Percentiles rank a stretch among this genome's conserved stretches.
phyloP scores from a whole-genome alignment of 2,329 filamentous ascomycete species.

The Nigrospora osmanthi region DNA sequence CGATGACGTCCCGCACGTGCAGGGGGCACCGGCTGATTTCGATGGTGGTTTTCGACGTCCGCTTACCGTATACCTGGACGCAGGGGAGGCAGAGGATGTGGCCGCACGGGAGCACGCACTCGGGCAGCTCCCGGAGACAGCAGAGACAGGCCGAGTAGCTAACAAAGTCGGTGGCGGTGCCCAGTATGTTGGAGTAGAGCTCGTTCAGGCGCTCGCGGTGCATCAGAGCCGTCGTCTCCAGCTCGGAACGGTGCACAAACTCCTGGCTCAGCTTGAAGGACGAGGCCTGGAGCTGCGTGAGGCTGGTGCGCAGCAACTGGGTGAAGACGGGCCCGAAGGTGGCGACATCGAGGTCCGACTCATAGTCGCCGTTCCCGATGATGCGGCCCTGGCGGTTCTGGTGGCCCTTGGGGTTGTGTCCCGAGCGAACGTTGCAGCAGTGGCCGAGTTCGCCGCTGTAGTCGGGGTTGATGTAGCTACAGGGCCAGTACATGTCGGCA shows the following conservation, averaged over 20 bases:
- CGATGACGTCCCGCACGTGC: conserved; percentile 19
- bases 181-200: conserved; percentile 20
- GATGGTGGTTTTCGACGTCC: conserved; percentile 22
- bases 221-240: conserved; percentile 18
- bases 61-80: conserved; percentile 18
- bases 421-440: conserved; percentile 21
- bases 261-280: conserved; percentile 18
- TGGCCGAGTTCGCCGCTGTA: conserved; percentile 15
- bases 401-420: conserved; percentile 23
- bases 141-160: conserved; percentile 23
- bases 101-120: conserved; percentile 21
- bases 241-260: conserved; percentile 17
- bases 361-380: conserved; percentile 22
- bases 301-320: conserved; percentile 16
- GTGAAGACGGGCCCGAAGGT: conserved; percentile 18
- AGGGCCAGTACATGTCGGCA: conserved; percentile 21
- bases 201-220: conserved; percentile 22
- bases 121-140: conserved; percentile 21
- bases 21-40: conserved; percentile 21
- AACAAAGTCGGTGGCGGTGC: conserved; percentile 15
- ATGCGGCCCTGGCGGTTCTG: conserved; percentile 23
- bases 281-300: conserved; percentile 17
- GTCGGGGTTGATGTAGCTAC: conserved; percentile 15
- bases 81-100: conserved; percentile 22
- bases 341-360: conserved; percentile 15